A percentile compares a stretch with the other conserved stretches of the same genome.
phyloP scores from a whole-genome alignment of 1,284 basidiomycete genomes.

The Ustilago hordei region DNA sequence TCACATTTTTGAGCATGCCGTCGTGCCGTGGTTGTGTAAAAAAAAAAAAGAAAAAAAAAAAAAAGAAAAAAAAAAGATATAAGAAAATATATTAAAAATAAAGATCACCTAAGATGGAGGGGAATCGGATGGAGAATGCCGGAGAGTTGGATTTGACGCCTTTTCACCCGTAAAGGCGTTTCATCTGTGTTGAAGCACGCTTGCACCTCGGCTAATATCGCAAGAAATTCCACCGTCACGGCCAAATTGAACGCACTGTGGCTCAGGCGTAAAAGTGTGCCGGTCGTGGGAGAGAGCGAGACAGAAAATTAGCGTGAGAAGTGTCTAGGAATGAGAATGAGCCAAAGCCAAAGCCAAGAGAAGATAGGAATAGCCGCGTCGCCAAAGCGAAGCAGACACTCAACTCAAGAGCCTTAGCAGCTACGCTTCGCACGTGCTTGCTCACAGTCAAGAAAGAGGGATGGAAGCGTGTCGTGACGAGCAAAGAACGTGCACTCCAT shows the following conservation, averaged over 20 bases:
- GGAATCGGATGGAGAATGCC: conserved; percentile 6
- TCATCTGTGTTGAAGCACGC: not conserved
- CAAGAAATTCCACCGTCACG: not conserved
- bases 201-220: conserved; percentile 15
- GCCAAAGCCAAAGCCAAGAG: not conserved
- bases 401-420: conserved; percentile 13
- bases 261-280: not conserved
- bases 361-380: not conserved
- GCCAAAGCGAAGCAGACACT: not conserved
- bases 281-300: not conserved
- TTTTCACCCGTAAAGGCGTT: not conserved
- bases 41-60: too few relatives aligned
- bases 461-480: not conserved
- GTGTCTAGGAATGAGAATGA: conserved; percentile 12
- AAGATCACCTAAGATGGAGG: not conserved
- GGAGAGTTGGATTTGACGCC: conserved; percentile 2
- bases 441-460: not conserved
- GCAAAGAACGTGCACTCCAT: not conserved
- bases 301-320: conserved; percentile 16
- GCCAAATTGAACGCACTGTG: not conserved
- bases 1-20: conserved; percentile 9
- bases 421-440: not conserved
- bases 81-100: too few relatives aligned
- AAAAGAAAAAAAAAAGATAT: too few relatives aligned
- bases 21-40: not conserved